phyloP scores from a whole-genome alignment of 495 filamentous ascomycete genomes.

The Penicillium diatomitis region DNA sequence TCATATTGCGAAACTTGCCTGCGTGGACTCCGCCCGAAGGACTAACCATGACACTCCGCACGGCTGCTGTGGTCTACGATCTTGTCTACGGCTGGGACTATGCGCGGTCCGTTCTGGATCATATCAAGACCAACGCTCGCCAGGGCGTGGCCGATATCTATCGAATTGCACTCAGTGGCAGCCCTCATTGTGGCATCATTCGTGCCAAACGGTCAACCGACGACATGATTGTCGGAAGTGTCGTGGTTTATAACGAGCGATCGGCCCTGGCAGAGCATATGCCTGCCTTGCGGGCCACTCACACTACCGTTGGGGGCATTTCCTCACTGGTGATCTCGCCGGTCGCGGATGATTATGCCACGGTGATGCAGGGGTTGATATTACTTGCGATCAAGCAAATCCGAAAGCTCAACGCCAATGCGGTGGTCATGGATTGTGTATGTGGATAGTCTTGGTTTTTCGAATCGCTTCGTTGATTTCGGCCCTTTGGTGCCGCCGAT shows the following conservation, averaged over 20 bases:
- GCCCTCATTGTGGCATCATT: slow-evolving; percentile 68
- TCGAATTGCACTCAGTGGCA: slow-evolving; percentile 62
- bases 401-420: slow-evolving; percentile 61
- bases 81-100: slow-evolving; percentile 74
- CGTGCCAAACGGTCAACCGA: slow-evolving; percentile 64
- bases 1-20: slow-evolving; percentile 55
- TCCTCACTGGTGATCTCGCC: slow-evolving; percentile 71
- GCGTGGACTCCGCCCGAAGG: slow-evolving; percentile 69
- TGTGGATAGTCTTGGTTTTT: slow-evolving; percentile 16
- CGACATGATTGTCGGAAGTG: slow-evolving; percentile 64
- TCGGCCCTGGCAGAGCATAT: slow-evolving; percentile 60
- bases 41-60: slow-evolving; percentile 58
- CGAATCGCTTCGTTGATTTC: not conserved
- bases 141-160: slow-evolving; percentile 81
- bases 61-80: slow-evolving; percentile 51
- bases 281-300: slow-evolving; percentile 48
- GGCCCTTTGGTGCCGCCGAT: not conserved
- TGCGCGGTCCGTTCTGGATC: slow-evolving; percentile 62
- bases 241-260: slow-evolving; percentile 67
- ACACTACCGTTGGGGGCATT: slow-evolving; percentile 56
- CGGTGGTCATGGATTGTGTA: slow-evolving; percentile 70
- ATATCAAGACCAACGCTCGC: slow-evolving; percentile 64
- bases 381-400: slow-evolving; percentile 75
- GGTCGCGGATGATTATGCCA: slow-evolving; percentile 57
- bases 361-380: slow-evolving; percentile 69